Base-by-base conservation (phyloP, 2,329 filamentous ascomycete species). In the Alternaria arbusti region DNA sequence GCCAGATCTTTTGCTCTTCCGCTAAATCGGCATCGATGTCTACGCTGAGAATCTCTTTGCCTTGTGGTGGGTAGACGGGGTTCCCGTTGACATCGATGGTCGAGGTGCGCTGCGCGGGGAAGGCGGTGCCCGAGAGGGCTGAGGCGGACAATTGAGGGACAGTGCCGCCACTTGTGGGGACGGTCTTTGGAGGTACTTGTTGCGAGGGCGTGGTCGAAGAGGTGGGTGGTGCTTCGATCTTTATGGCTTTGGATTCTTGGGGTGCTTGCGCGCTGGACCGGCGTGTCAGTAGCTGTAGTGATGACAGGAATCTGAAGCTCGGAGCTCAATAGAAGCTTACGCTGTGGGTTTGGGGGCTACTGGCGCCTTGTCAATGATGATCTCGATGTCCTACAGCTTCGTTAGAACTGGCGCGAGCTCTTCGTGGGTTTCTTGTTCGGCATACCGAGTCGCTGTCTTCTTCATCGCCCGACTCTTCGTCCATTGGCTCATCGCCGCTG, bases 1-100 rank as follows among this genome's bases (percentile, higher is more conserved):
- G 90, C 96, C 96, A 99, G 17, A 95, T 94, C 80, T 97, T 98
- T 67, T 94, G 92, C 66, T 87, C 84, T 73, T 94, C 93, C 57
- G 85, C 84, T 20, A 85, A 77, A 66, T 86, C 83, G 50, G 83
- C 83, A 66, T 86, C 85, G 66, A 87, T 83, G 67, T 86, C 84
- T 56, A 86, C 72, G 50, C 82, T 81, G 1, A 71, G 81, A 52
- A 96, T 91, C 72, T 96, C 94, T 70, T 96, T 96, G 22, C 89
- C 90, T 4, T 86, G 86, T 3, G 83, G 84, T 17, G 91, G 89
- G 79, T 96, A 94, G 3, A 91, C 83, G 0, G 96, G 95, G 67
- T 94, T 92, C 5, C 87, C 91, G 78, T 96, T 89, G 57, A 97
- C 87, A 75, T 98, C 92, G 66, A 98, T 87, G 52, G 89, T 94